phyloP scores from a whole-genome alignment of 805 yeast genomes.

The Isabelozyma gotoi region DNA sequence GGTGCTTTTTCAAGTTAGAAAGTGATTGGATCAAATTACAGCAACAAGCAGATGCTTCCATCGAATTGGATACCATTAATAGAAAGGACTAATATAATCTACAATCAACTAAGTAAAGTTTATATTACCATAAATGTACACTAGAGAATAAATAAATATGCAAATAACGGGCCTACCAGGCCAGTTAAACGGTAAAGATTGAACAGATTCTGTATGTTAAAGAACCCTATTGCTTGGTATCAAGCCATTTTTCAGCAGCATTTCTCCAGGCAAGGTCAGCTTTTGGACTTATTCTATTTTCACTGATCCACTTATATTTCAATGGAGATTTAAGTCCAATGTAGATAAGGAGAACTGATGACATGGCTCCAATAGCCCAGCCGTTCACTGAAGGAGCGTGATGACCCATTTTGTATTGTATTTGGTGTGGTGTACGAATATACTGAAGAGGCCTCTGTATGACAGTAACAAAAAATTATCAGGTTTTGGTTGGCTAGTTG shows the following conservation, averaged over 20 bases:
- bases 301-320: constrained; percentile 40
- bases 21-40: constrained; percentile 55
- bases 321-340: constrained; percentile 40
- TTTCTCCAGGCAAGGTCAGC: constrained; percentile 50
- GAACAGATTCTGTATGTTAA: neutral
- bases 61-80: neutral
- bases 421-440: neutral
- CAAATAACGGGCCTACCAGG: neutral
- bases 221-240: constrained; percentile 14
- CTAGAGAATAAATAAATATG: neutral
- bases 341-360: constrained; percentile 39
- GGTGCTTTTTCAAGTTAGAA: constrained; percentile 86
- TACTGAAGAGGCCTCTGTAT: neutral
- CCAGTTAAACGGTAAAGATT: neutral
- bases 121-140: constrained; percentile 1
- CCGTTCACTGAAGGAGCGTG: constrained; percentile 42
- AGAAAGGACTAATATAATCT: neutral
- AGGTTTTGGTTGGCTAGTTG: constrained; percentile 11
- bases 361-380: constrained; percentile 43
- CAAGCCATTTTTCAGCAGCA: constrained; percentile 45
- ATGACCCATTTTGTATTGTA: constrained; percentile 7
- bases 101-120: neutral
- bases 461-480: neutral
- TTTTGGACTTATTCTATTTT: constrained; percentile 45
- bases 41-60: constrained; percentile 6